These are phyloP conservation scores for Cytospora piceae DNA, from an alignment of 2,329 filamentous ascomycete genomes.

Conservation along the genomic window DNA sequence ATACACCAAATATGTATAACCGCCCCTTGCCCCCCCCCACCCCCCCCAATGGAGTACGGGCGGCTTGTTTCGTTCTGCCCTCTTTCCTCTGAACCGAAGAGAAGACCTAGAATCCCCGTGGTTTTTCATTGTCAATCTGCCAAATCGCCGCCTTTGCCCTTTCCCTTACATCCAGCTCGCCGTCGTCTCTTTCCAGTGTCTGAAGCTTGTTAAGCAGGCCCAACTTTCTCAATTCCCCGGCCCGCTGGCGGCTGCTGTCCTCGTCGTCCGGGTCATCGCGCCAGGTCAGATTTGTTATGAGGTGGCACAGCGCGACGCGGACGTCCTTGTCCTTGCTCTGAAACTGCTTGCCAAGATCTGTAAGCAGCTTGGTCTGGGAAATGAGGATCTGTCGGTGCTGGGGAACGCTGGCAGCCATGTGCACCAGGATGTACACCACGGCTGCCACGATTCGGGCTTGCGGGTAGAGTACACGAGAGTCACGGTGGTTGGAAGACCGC, in stretches of 20 bases:
- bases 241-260: constrained; percentile 67
- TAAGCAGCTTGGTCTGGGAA: constrained; percentile 75
- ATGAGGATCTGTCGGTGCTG: constrained; percentile 79
- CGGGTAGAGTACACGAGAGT: constrained; percentile 56
- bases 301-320: constrained; percentile 77
- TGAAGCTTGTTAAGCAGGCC: constrained; percentile 72
- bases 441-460: constrained; percentile 74
- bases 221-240: constrained; percentile 68
- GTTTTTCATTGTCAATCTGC: constrained; percentile 66
- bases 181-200: constrained; percentile 65
- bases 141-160: constrained; percentile 78
- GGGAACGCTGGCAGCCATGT: constrained; percentile 82
- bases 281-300: constrained; percentile 85
- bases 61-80: background rate
- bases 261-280: constrained; percentile 74
- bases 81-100: background rate
- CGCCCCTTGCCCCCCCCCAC: background rate
- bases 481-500: constrained; percentile 37
- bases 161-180: constrained; percentile 81
- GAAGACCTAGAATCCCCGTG: constrained; percentile 19
- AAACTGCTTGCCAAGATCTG: constrained; percentile 73
- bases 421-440: constrained; percentile 81
- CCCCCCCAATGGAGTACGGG: background rate
- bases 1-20: background rate
- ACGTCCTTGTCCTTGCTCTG: constrained; percentile 74